Percentiles rank a stretch among this genome's conserved stretches.
These are phyloP conservation scores for Lactifluus subvellereus DNA, from an alignment of 768 basidiomycete genomes.

Conservation along the genomic window DNA sequence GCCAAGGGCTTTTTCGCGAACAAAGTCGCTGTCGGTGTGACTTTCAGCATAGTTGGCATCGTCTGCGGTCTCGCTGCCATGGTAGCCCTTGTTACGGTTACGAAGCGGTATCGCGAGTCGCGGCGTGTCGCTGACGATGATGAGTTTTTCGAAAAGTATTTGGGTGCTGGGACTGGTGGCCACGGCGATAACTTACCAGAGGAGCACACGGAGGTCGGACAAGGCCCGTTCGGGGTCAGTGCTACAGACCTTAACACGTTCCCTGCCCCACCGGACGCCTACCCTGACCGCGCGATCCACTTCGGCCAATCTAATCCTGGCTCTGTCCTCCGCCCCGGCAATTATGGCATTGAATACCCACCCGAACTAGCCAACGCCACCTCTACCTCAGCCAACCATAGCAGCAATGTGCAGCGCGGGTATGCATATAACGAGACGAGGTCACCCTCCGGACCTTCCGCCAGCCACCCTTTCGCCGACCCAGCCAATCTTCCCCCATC, in stretches of 20 bases:
- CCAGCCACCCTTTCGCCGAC: constrained; percentile 18
- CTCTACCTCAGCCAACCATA: neutral
- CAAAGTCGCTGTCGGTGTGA: constrained; percentile 23
- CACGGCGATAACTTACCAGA: neutral
- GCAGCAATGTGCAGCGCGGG: neutral
- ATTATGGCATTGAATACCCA: constrained; percentile 21
- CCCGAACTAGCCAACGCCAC: neutral
- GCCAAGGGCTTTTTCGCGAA: constrained; percentile 18
- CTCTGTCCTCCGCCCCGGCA: neutral
- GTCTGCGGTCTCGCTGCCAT: constrained; percentile 13
- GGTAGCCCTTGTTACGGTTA: neutral
- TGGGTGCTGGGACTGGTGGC: neutral
- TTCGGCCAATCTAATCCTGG: constrained; percentile 4
- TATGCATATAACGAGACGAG: neutral
- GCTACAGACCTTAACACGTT: neutral
- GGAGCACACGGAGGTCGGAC: constrained; percentile 7
- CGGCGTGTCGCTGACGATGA: neutral
- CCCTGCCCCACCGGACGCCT: constrained; percentile 9
- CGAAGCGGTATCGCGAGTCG: constrained; percentile 4
- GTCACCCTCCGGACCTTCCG: neutral
- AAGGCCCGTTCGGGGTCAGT: neutral
- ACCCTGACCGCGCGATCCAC: constrained; percentile 22
- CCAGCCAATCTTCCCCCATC: constrained; percentile 1
- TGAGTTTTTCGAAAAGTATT: constrained; percentile 19
- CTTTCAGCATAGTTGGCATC: constrained; percentile 27